Base-by-base conservation (phyloP, 345 rosid genomes). In the Syzygium oleosum region DNA sequence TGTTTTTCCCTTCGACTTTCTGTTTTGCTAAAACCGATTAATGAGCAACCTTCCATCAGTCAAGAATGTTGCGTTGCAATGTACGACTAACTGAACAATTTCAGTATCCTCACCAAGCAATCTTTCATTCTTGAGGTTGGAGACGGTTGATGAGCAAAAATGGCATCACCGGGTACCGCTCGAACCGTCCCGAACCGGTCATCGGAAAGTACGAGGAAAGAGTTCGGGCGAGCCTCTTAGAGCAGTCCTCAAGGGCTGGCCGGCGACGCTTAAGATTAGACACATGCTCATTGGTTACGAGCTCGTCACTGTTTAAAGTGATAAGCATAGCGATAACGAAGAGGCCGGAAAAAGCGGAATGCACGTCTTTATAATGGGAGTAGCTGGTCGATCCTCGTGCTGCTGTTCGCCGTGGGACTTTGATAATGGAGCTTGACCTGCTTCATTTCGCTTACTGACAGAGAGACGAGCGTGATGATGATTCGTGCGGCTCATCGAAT, bases 321-420 rank as follows among this genome's bases (percentile, higher is more conserved):
- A 58, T 58, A 25, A 58, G 11, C 7, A 58, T 11, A 13, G 65
- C 4, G 27, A 58, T 29, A 58, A 25, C 27, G 27, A 58, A 58
- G 29, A 58, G 5, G 65, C 7, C 0, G 25, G 0, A 58, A 11
- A 25, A 25, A 59, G 65, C 1, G 14, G 12, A 25, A 0, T 25
- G 29, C 12, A 5, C 0, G 6, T 59, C 0, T 59, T n/a, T 27
- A 59, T 11, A 25, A 58, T 0, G 65, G 65, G 31, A 56, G 65
- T 58, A 25, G 15, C 65, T 59, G 46, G 15, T 59, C 29, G 27
- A 59, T 43, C 46, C 46, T 43, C 46, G 46, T 43, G 46, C 46
- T 6, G 1, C 46, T 43, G 46, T 27, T 14, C 4, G 2, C 7
- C 19, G 38, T 34, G 13, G 22, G 4, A 17, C 10, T 73, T 38